Evolutionary conservation across 1,284 basidiomycete genomes (phyloP), one percentile per base, ranked within the genome.

Genomic region (Papiliotrema terrestris): DNA sequence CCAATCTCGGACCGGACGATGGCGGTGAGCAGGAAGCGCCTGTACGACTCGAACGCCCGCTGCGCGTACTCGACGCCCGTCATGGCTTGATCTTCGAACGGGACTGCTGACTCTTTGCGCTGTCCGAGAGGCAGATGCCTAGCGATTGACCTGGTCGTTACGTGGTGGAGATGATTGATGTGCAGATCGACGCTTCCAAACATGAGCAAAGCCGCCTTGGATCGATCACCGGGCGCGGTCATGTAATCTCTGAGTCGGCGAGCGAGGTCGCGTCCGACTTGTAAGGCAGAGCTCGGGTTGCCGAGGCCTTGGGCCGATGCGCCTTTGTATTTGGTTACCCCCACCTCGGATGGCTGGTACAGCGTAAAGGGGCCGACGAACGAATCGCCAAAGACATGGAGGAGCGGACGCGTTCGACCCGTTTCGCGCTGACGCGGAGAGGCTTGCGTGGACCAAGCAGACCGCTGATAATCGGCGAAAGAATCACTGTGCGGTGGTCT

Each of bases 111-210:
- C 70, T 70, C 2, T 11, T 32, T 32, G 11, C 29, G 29, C 29
- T 32, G 29, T 11, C 11, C 29, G 6, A 11, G 29, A 11, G 29
- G 29, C 29, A 32, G 29, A 11, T 32, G 29, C 29, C 29, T 32
- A 11, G 29, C 29, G 29, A 32, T 32, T 32, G 29, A 32, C 29
- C 11, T 32, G 29, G 29, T 32, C 29, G 29, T 32, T 5, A 75
- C 61, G 52, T 75, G 71, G 66, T 67, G 73, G 22, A 75, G 66
- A 48, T 75, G 73, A 63, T 75, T 75, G 58, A 75, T 71, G 51
- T 75, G 71, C 26, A 75, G 53, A 47, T 75, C 73, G 53, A 75
- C 73, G 57, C 73, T 75, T 1, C 72, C 73, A 42, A 73, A 75
- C 19, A 75, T 60, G 17, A 75, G 55, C 41, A 74, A 36, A 11